phyloP scores from a whole-genome alignment of 1,284 basidiomycete species.

The Boletus sp. region DNA sequence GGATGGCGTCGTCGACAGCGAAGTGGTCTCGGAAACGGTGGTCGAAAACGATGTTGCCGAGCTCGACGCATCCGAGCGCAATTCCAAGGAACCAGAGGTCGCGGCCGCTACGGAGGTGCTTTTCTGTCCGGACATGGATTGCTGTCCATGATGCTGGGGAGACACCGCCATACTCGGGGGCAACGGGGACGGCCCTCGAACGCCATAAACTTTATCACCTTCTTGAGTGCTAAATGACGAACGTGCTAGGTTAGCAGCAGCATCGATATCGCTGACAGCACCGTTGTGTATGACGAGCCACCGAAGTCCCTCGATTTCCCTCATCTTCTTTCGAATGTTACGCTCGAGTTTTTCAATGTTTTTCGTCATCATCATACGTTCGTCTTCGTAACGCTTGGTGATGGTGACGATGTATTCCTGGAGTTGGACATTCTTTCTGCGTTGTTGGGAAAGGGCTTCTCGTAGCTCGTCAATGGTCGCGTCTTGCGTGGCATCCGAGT shows the following conservation, averaged over 20 bases:
- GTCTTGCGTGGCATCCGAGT: conserved; percentile 11
- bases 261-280: conserved; percentile 32
- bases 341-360: conserved; percentile 43
- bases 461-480: conserved; percentile 31
- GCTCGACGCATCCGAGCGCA: conserved; percentile 7
- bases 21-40: conserved; percentile 13
- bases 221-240: conserved; percentile 31
- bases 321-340: conserved; percentile 39
- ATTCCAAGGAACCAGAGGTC: conserved; percentile 10
- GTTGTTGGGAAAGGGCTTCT: conserved; percentile 33
- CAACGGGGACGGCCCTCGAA: conserved; percentile 5
- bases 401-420: conserved; percentile 39
- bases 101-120: conserved; percentile 3
- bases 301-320: conserved; percentile 46
- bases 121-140: conserved; percentile 5
- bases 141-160: conserved; percentile 3
- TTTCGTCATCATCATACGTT: conserved; percentile 38
- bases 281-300: conserved; percentile 45
- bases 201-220: conserved; percentile 12
- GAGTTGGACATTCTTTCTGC: conserved; percentile 35
- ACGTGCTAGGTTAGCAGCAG: conserved; percentile 33
- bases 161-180: conserved; percentile 1
- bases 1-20: conserved; percentile 17
- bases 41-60: conserved; percentile 19
- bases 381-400: conserved; percentile 41